Percentiles rank a stretch among this genome's conserved stretches.
Conservation (phyloP, 805 yeast species). For the Metschnikowia aberdeeniae region DNA sequence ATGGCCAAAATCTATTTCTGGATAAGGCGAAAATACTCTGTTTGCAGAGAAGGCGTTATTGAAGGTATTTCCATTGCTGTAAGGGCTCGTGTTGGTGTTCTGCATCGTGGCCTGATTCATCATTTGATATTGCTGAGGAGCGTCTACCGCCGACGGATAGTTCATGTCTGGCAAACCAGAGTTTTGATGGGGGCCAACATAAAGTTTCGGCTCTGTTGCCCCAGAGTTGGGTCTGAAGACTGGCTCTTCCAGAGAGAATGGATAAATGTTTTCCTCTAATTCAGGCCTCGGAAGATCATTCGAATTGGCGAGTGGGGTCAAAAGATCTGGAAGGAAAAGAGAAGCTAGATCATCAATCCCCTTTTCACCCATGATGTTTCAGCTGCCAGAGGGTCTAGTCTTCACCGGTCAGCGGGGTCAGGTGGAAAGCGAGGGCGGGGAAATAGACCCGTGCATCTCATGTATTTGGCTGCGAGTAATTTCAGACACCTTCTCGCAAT, state of each 20-base stretch:
- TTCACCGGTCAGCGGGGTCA: not conserved
- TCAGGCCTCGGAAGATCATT: slow-evolving; percentile 1
- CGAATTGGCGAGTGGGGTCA: slow-evolving; percentile 20
- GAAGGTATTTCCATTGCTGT: not conserved
- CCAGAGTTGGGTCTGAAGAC: not conserved
- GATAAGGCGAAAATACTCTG: not conserved
- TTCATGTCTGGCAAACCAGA: not conserved
- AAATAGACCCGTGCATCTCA: not conserved
- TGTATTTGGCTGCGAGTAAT: too few relatives aligned
- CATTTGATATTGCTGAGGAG: not conserved
- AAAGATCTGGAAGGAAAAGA: slow-evolving; percentile 38
- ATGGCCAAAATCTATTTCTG: slow-evolving; percentile 16
- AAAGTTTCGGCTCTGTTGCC: not conserved
- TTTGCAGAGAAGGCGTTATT: not conserved
- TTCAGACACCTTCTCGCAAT: not conserved
- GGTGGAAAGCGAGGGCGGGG: not conserved
- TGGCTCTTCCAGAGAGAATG: not conserved
- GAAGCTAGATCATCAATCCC: slow-evolving; percentile 39
- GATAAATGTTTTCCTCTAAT: slow-evolving; percentile 2
- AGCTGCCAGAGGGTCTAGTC: too few relatives aligned
- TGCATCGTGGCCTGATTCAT: not conserved
- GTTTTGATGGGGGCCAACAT: not conserved
- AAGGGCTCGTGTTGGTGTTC: not conserved
- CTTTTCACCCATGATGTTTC: slow-evolving; percentile 13
- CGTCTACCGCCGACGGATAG: not conserved